phyloP scores from a whole-genome alignment of 306 rosid species.

The Quercus agrifolia region DNA sequence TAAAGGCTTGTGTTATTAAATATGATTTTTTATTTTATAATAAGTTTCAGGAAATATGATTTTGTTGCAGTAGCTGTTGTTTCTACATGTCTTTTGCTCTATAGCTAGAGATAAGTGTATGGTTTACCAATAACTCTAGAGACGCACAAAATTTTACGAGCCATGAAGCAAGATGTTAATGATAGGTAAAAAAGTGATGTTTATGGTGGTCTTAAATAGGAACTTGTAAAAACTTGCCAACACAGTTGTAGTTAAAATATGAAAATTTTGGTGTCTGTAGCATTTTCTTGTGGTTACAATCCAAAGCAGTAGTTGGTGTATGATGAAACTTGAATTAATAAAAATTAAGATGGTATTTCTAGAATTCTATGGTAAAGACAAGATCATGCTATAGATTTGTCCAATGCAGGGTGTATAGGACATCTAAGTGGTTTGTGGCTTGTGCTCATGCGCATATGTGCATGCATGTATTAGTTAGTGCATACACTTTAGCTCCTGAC shows the following conservation, averaged over 20 bases:
- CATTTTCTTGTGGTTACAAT: background rate
- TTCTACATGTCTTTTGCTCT: background rate
- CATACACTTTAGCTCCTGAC: constrained; percentile 39
- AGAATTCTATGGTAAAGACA: background rate
- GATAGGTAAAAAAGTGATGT: no score
- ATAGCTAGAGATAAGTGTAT: background rate
- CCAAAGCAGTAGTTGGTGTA: background rate
- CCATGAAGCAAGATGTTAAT: no score
- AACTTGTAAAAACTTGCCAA: no score
- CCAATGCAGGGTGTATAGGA: background rate
- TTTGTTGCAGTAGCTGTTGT: background rate
- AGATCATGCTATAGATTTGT: background rate
- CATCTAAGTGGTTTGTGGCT: constrained; percentile 1
- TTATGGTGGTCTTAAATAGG: no score
- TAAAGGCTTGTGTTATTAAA: background rate
- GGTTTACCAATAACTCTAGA: background rate
- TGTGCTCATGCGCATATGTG: background rate
- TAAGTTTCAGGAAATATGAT: background rate
- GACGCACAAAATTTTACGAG: no score
- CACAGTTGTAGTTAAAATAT: no score
- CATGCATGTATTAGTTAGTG: constrained; percentile 10
- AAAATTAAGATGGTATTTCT: background rate
- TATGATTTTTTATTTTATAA: no score
- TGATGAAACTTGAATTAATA: background rate
- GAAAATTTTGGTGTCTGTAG: no score